A percentile compares a stretch with the other conserved stretches of the same genome.
Evolutionary conservation across 306 rosid species (phyloP).

Genomic region (Macrotyloma uniflorum): DNA sequence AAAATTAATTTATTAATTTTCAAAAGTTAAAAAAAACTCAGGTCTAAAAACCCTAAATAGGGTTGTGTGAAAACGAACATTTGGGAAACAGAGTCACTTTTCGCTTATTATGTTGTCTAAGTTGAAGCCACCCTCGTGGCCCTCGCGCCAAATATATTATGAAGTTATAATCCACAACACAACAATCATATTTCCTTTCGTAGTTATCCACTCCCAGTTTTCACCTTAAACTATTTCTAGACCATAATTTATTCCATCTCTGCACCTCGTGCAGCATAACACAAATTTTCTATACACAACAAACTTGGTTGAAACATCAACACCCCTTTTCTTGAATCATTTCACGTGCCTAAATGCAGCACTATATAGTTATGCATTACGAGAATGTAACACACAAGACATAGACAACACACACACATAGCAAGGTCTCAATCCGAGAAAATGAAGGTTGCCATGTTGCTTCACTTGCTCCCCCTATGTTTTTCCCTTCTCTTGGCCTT

Average conservation of each 20-base stretch:
- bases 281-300: not conserved
- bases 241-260: not conserved
- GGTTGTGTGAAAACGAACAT: too few species aligned
- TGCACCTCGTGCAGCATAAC: not conserved
- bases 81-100: too few species aligned
- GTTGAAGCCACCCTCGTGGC: too few species aligned
- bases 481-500: not conserved
- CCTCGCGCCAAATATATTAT: too few species aligned
- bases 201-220: too few species aligned
- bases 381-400: not conserved
- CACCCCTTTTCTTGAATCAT: not conserved
- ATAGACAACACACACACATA: not conserved
- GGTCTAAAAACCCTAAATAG: too few species aligned
- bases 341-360: not conserved
- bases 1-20: too few species aligned
- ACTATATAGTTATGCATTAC: not conserved
- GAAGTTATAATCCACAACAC: too few species aligned
- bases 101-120: too few species aligned
- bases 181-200: too few species aligned
- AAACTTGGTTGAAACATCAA: not conserved
- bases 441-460: constrained; percentile 23
- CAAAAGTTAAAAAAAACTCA: too few species aligned
- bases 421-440: not conserved
- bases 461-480: constrained; percentile 22
- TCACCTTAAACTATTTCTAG: too few species aligned